Conservation (phyloP, 306 rosid species). For the Rosa lucieae region DNA sequence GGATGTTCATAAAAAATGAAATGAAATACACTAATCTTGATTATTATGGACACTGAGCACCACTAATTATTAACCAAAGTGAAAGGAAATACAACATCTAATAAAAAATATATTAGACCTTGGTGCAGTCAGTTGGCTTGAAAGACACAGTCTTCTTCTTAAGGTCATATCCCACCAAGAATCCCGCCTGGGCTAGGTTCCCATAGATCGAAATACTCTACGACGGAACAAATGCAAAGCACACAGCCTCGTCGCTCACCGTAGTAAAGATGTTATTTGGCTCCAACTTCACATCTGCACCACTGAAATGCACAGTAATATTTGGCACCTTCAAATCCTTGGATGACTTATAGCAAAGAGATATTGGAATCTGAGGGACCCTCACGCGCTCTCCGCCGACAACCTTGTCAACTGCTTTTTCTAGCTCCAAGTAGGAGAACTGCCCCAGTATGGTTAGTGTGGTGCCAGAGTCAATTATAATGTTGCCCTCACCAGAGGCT, state of each 20-base stretch:
- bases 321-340: not conserved
- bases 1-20: too few species aligned
- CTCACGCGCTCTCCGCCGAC: not conserved
- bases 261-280: conserved; percentile 24
- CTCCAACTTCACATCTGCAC: conserved; percentile 6
- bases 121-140: conserved; percentile 45
- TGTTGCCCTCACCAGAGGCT: not conserved
- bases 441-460: conserved; percentile 17
- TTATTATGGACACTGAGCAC: not conserved
- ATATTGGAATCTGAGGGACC: not conserved
- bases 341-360: conserved; percentile 21
- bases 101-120: not conserved
- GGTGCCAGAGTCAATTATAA: conserved; percentile 40
- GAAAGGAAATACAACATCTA: too few species aligned
- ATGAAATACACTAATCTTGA: too few species aligned
- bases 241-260: conserved; percentile 10
- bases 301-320: conserved; percentile 17
- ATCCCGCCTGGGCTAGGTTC: conserved; percentile 44
- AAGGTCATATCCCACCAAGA: conserved; percentile 58
- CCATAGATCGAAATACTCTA: conserved; percentile 28
- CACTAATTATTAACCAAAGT: not conserved
- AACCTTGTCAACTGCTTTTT: not conserved
- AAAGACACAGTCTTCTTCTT: conserved; percentile 26
- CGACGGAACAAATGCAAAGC: conserved; percentile 39
- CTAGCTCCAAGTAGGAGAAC: not conserved